phyloP scores from a whole-genome alignment of 2,329 filamentous ascomycete species.

The Fusarium compactum region DNA sequence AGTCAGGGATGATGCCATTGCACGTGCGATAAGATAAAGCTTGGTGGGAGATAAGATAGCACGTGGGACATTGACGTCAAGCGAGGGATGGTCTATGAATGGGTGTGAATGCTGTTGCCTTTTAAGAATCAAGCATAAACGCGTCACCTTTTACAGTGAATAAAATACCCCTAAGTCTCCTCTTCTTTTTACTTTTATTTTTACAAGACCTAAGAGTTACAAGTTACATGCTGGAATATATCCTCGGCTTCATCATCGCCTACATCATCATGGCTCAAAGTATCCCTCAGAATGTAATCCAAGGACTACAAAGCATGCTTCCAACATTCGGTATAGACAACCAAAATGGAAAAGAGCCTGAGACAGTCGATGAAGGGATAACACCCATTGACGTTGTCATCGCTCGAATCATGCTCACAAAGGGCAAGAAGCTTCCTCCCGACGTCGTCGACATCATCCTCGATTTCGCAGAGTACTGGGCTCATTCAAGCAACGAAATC shows the following conservation, averaged over 20 bases:
- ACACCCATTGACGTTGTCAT: slow-evolving; percentile 62
- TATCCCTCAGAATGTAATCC: slow-evolving; percentile 40
- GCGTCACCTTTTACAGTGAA: slow-evolving; percentile 29
- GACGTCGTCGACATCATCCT: slow-evolving; percentile 69
- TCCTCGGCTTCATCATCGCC: slow-evolving; percentile 27
- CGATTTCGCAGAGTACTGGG: slow-evolving; percentile 74
- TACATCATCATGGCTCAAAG: slow-evolving; percentile 48
- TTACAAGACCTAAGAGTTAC: neutral
- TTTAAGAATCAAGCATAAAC: slow-evolving; percentile 27
- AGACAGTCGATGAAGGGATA: slow-evolving; percentile 47
- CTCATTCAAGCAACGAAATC: slow-evolving; percentile 57
- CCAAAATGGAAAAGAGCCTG: neutral
- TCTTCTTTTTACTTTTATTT: neutral
- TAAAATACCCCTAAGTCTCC: neutral
- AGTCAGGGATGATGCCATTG: slow-evolving; percentile 44
- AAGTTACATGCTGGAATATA: slow-evolving; percentile 32
- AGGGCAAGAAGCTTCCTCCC: slow-evolving; percentile 59
- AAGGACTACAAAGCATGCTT: slow-evolving; percentile 31
- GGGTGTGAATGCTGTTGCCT: slow-evolving; percentile 33
- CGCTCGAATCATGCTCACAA: slow-evolving; percentile 61
- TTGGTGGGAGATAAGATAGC: slow-evolving; percentile 28
- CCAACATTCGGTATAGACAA: neutral
- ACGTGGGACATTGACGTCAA: slow-evolving; percentile 35
- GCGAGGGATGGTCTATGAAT: neutral
- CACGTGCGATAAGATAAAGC: slow-evolving; percentile 42